Conservation (phyloP, 768 basidiomycete genomes). For the Jaapia argillacea region DNA sequence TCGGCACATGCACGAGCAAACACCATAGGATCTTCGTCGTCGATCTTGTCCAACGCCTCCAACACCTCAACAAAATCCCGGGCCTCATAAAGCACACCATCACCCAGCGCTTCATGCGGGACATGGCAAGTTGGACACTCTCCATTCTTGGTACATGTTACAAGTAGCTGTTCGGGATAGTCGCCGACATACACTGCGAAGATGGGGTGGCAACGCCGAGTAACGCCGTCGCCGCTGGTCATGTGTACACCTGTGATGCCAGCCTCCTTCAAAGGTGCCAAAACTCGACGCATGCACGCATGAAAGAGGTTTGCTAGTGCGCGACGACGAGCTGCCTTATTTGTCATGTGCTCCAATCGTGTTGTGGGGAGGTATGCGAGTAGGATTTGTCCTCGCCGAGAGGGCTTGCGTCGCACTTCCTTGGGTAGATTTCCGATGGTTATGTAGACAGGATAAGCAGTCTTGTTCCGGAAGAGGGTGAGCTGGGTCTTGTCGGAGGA, state of each 20-base stretch:
- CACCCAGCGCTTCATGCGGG: background rate
- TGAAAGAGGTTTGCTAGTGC: constrained; percentile 5
- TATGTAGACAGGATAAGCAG: constrained; percentile 22
- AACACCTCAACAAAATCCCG: background rate
- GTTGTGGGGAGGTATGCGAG: constrained; percentile 19
- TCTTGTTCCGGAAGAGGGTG: constrained; percentile 17
- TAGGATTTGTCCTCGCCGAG: constrained; percentile 9
- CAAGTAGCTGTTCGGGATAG: constrained; percentile 6
- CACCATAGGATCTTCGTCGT: background rate
- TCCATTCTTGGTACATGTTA: background rate
- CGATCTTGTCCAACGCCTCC: too few species aligned
- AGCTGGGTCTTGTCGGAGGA: constrained; percentile 21
- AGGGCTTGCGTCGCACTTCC: constrained; percentile 10
- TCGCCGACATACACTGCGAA: constrained; percentile 5
- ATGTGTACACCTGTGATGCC: constrained; percentile 2
- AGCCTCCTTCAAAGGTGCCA: constrained; percentile 3
- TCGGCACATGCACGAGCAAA: background rate
- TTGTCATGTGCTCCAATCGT: constrained; percentile 6
- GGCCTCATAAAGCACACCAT: background rate
- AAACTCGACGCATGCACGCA: constrained; percentile 2
- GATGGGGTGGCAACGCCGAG: constrained; percentile 1
- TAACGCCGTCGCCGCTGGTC: constrained; percentile 4
- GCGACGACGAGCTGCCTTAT: constrained; percentile 3
- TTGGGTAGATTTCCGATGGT: constrained; percentile 21
- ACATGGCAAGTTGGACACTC: constrained; percentile 1